Evolutionary conservation across 2,329 filamentous ascomycete species (phyloP).

Genomic region (Colletotrichum euphorbiae): DNA sequence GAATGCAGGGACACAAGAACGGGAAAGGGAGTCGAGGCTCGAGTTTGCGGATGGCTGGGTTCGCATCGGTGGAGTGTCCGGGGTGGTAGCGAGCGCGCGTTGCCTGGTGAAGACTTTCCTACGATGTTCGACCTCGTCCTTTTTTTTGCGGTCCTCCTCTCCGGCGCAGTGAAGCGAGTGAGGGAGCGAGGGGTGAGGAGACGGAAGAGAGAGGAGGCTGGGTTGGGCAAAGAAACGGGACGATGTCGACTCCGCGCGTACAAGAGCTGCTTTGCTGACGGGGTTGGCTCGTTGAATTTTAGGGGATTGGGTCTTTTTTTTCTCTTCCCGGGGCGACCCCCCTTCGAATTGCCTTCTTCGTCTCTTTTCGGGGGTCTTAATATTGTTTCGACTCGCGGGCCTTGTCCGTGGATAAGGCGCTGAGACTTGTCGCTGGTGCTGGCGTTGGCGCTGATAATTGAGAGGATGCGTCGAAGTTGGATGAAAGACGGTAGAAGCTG

Average conservation of each 20-base stretch:
- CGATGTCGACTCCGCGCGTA: slow-evolving; percentile 36
- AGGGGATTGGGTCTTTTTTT: slow-evolving; percentile 28
- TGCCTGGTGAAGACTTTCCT: slow-evolving; percentile 44
- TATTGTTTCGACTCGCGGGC: slow-evolving; percentile 32
- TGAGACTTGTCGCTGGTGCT: slow-evolving; percentile 19
- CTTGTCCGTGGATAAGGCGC: slow-evolving; percentile 21
- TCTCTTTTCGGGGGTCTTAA: slow-evolving; percentile 30
- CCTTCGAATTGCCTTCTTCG: slow-evolving; percentile 26
- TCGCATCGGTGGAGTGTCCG: slow-evolving; percentile 53
- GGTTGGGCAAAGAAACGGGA: slow-evolving; percentile 33
- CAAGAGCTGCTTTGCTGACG: slow-evolving; percentile 32
- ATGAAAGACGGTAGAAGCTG: background rate
- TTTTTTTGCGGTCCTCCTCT: slow-evolving; percentile 47
- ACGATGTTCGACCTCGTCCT: slow-evolving; percentile 51
- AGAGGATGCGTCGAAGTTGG: slow-evolving; percentile 17
- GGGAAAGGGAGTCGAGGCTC: slow-evolving; percentile 48
- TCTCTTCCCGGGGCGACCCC: slow-evolving; percentile 15
- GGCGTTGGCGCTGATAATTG: background rate
- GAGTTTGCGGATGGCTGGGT: slow-evolving; percentile 58
- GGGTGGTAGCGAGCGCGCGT: slow-evolving; percentile 43
- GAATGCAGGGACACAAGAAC: slow-evolving; percentile 45
- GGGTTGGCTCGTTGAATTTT: slow-evolving; percentile 37
- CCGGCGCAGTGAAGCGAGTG: slow-evolving; percentile 36
- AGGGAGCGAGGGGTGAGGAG: slow-evolving; percentile 36
- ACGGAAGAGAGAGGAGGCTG: slow-evolving; percentile 31